phyloP scores from a whole-genome alignment of 305 asterid species.

The Fraxinus floribunda region DNA sequence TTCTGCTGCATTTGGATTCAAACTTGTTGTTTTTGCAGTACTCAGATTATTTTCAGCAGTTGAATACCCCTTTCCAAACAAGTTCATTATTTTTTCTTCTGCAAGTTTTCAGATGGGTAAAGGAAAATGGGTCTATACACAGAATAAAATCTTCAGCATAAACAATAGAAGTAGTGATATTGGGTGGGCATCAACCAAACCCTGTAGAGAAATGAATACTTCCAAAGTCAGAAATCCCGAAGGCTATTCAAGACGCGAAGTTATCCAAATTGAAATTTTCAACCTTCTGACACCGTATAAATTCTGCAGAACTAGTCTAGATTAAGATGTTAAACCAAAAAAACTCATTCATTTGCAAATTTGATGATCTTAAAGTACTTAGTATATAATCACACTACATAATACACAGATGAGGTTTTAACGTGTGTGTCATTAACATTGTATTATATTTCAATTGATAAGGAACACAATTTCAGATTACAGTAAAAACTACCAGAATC shows the following conservation, averaged over 20 bases:
- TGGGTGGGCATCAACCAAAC: slow-evolving; percentile 46
- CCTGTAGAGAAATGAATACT: slow-evolving; percentile 44
- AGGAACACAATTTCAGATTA: not conserved
- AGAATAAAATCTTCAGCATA: slow-evolving; percentile 20
- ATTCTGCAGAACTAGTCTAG: not conserved
- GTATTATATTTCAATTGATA: not conserved
- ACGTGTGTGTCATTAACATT: not conserved
- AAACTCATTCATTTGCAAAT: not conserved
- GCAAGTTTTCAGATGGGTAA: not conserved
- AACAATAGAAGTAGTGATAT: slow-evolving; percentile 19
- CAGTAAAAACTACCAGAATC: not conserved
- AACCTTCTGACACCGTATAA: not conserved
- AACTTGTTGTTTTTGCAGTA: slow-evolving; percentile 45
- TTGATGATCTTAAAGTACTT: not conserved
- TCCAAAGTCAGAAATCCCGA: slow-evolving; percentile 24
- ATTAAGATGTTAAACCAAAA: not conserved
- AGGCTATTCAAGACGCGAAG: not conserved
- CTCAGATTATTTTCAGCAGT: slow-evolving; percentile 51
- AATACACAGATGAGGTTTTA: not conserved
- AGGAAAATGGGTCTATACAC: slow-evolving; percentile 25
- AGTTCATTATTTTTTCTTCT: slow-evolving; percentile 47
- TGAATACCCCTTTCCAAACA: slow-evolving; percentile 60
- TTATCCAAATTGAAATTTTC: not conserved
- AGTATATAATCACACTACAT: not conserved
- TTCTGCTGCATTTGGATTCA: slow-evolving; percentile 92